Percentiles rank a stretch among this genome's conserved stretches.
These are phyloP conservation scores for Aspergillus awamori DNA, from an alignment of 2,329 filamentous ascomycete species.

Conservation along the genomic window DNA sequence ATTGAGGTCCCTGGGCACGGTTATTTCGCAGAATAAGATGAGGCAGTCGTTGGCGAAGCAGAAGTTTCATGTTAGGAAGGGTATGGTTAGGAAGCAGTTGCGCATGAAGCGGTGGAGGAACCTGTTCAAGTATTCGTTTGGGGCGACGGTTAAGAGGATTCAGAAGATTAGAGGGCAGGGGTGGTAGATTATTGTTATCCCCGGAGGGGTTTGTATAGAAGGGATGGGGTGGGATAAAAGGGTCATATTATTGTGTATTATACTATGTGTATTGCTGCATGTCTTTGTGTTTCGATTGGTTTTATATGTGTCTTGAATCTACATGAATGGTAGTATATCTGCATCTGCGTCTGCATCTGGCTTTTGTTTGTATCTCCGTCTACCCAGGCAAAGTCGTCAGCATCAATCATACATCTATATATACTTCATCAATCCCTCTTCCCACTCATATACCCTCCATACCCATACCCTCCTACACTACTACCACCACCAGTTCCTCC, in stretches of 20 bases:
- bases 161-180: slow-evolving; percentile 50
- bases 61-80: slow-evolving; percentile 47
- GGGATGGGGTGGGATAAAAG: not conserved
- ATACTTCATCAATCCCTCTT: slow-evolving; percentile 44
- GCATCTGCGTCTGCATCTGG: not conserved
- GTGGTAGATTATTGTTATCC: slow-evolving; percentile 37
- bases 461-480: slow-evolving; percentile 32
- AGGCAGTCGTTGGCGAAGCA: slow-evolving; percentile 36
- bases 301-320: slow-evolving; percentile 1
- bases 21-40: slow-evolving; percentile 38
- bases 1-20: slow-evolving; percentile 30
- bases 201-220: not conserved
- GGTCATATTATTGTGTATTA: not conserved
- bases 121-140: slow-evolving; percentile 49
- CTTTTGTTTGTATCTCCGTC: not conserved
- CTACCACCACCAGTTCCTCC: slow-evolving; percentile 21
- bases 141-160: slow-evolving; percentile 45
- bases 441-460: slow-evolving; percentile 43
- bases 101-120: slow-evolving; percentile 46
- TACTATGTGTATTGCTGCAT: not conserved
- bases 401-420: not conserved
- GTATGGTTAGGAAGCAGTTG: slow-evolving; percentile 45
- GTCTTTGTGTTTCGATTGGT: not conserved
- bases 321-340: not conserved
- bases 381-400: not conserved